Percentiles rank a stretch among this genome's conserved stretches.
Conservation (phyloP, 2,329 filamentous ascomycete genomes). For the Didymella exigua region DNA sequence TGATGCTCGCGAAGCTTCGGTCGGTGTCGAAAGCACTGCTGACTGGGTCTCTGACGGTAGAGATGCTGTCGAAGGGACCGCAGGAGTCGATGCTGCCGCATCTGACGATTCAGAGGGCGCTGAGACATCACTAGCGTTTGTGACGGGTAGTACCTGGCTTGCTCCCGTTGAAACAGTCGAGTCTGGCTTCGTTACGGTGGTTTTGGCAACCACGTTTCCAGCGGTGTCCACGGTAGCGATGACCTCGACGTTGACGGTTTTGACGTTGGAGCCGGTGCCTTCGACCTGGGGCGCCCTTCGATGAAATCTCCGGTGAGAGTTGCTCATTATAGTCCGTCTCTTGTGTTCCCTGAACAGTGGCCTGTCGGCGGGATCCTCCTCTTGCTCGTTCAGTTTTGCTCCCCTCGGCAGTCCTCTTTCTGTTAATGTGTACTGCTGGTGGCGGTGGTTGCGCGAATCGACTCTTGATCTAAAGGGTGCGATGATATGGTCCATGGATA, state of each 20-base stretch:
- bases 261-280: conserved; percentile 18
- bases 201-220: conserved; percentile 34
- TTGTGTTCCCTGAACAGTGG: conserved; percentile 30
- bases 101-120: conserved; percentile 4
- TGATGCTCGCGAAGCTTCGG: neutral
- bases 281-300: conserved; percentile 32
- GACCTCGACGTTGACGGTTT: conserved; percentile 41
- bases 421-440: conserved; percentile 18
- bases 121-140: neutral
- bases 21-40: neutral
- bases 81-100: conserved; percentile 3
- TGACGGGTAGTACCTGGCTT: neutral
- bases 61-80: conserved; percentile 3
- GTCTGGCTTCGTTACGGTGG: conserved; percentile 30
- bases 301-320: conserved; percentile 43
- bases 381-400: conserved; percentile 10
- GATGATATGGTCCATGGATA: conserved; percentile 39
- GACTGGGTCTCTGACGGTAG: conserved; percentile 3
- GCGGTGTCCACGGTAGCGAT: conserved; percentile 37
- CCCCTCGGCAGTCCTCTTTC: neutral
- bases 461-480: conserved; percentile 34
- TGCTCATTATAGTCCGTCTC: conserved; percentile 36
- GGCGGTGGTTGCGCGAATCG: conserved; percentile 33
- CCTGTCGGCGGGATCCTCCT: conserved; percentile 22
- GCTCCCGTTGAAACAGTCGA: conserved; percentile 6